Percentiles rank a stretch among this genome's conserved stretches.
These are phyloP conservation scores for Exophiala sideris DNA, from an alignment of 2,329 filamentous ascomycete species.

Conservation along the genomic window DNA sequence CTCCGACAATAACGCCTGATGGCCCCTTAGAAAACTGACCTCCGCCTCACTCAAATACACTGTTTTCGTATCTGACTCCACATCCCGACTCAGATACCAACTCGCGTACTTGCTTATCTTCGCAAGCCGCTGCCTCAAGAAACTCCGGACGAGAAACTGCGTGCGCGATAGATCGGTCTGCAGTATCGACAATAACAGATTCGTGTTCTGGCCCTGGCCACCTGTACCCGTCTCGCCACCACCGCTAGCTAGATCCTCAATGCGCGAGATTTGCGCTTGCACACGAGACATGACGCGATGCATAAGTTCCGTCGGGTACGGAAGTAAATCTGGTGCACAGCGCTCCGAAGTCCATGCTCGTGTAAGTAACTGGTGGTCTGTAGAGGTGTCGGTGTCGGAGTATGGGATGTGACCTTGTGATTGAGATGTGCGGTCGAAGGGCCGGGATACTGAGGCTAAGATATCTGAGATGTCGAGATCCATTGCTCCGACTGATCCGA, in stretches of 20 bases:
- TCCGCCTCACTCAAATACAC: constrained; percentile 68
- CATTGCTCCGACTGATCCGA: constrained; percentile 8
- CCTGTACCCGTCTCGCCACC: neutral
- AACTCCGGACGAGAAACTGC: constrained; percentile 83
- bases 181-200: constrained; percentile 88
- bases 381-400: constrained; percentile 24
- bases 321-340: constrained; percentile 81
- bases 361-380: constrained; percentile 84
- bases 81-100: constrained; percentile 34
- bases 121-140: constrained; percentile 77
- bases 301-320: constrained; percentile 73
- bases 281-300: constrained; percentile 75
- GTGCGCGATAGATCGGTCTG: constrained; percentile 95
- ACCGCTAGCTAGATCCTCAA: constrained; percentile 54
- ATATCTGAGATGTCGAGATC: constrained; percentile 41
- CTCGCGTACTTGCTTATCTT: constrained; percentile 62
- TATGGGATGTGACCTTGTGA: neutral
- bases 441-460: constrained; percentile 48
- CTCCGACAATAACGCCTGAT: constrained; percentile 77
- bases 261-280: constrained; percentile 59
- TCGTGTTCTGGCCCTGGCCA: constrained; percentile 72
- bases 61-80: constrained; percentile 29
- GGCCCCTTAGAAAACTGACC: constrained; percentile 74
- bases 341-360: constrained; percentile 92
- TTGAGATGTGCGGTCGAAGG: constrained; percentile 26